phyloP scores from a whole-genome alignment of 768 basidiomycete species.

The Zangia roseola region DNA sequence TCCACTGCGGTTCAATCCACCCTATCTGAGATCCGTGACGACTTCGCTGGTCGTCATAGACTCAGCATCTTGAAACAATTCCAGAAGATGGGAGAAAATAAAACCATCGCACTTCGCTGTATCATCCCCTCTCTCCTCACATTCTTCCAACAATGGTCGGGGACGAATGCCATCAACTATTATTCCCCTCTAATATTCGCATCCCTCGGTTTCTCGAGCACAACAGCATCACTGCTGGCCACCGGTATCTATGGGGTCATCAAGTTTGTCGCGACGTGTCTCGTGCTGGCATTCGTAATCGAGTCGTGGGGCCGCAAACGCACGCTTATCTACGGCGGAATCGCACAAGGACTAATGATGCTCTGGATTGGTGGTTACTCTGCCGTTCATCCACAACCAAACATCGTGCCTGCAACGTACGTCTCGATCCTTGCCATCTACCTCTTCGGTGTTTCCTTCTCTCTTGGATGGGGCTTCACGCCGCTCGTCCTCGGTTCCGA shows the following conservation, averaged over 20 bases:
- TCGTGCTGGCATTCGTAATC: conserved; percentile 37
- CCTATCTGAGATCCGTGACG: conserved; percentile 36
- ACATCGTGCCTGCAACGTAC: conserved; percentile 31
- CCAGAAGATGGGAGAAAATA: conserved; percentile 34
- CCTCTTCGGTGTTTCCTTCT: conserved; percentile 36
- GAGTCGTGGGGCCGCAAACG: conserved; percentile 40
- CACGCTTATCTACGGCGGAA: conserved; percentile 35
- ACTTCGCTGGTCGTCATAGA: conserved; percentile 32
- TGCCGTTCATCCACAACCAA: conserved; percentile 28
- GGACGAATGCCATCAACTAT: conserved; percentile 43
- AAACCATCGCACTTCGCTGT: conserved; percentile 29
- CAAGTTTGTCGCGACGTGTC: conserved; percentile 32
- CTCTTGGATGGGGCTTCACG: conserved; percentile 33
- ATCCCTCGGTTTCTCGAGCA: conserved; percentile 33
- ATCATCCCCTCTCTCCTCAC: conserved; percentile 33
- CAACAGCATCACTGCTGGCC: conserved; percentile 34
- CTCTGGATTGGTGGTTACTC: conserved; percentile 35
- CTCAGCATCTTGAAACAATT: conserved; percentile 28
- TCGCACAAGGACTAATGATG: conserved; percentile 37
- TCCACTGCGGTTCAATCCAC: conserved; percentile 31
- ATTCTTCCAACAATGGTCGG: conserved; percentile 41
- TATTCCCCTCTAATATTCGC: conserved; percentile 39
- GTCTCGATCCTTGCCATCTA: conserved; percentile 37
- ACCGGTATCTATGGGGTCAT: conserved; percentile 43
- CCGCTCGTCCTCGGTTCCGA: conserved; percentile 36